Conservation (phyloP, 306 rosid genomes). For the Cicer chorassanicum region DNA sequence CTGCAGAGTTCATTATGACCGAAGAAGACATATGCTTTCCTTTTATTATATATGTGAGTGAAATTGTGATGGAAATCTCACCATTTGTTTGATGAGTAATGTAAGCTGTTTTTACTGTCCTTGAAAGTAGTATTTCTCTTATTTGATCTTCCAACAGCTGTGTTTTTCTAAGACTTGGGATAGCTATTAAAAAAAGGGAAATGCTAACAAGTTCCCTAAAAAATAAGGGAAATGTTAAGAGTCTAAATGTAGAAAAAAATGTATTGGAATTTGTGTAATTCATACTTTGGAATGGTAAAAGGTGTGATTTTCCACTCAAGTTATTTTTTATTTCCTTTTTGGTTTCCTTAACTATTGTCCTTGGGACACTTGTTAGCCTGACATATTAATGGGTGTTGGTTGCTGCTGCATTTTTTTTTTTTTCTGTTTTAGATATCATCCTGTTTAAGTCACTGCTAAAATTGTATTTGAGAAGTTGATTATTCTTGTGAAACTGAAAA, state of each 20-base stretch:
- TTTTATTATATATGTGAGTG: background rate
- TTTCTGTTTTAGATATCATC: background rate
- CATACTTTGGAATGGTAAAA: too few species aligned
- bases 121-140: conserved; percentile 2
- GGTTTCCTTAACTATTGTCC: too few species aligned
- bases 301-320: too few species aligned
- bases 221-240: too few species aligned
- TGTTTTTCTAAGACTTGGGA: background rate
- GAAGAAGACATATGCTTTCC: background rate
- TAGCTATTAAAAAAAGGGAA: background rate
- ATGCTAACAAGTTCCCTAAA: too few species aligned
- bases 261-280: too few species aligned
- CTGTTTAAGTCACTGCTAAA: background rate
- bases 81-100: background rate
- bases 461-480: background rate
- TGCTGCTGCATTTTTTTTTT: background rate
- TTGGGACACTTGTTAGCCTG: too few species aligned
- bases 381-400: background rate
- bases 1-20: background rate
- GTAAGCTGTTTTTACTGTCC: background rate
- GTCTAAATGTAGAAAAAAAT: too few species aligned
- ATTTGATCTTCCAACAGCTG: background rate
- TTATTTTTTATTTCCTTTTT: too few species aligned
- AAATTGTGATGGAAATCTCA: background rate
- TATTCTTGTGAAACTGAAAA: background rate